These are phyloP conservation scores for Ustilago hordei DNA, from an alignment of 1,284 basidiomycete species.

Conservation along the genomic window DNA sequence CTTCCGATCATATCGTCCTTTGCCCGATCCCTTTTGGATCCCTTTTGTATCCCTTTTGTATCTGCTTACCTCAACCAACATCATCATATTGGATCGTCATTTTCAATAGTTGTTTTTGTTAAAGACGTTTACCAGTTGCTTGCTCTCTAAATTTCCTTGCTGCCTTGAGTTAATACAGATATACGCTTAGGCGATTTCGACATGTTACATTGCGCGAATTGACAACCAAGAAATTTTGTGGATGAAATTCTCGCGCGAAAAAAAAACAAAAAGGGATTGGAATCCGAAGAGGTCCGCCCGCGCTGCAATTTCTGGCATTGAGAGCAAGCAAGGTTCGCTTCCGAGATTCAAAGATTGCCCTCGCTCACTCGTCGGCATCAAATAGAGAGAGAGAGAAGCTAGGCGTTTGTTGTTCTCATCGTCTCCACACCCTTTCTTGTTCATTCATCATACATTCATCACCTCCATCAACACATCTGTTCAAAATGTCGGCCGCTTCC, in stretches of 20 bases:
- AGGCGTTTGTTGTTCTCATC: constrained; percentile 17
- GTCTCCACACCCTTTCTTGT: constrained; percentile 13
- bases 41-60: no score
- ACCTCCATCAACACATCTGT: constrained; percentile 6
- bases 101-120: no score
- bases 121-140: no score
- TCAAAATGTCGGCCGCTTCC: constrained; percentile 62
- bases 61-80: no score
- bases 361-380: constrained; percentile 10
- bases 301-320: constrained; percentile 3
- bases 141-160: neutral
- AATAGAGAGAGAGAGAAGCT: neutral
- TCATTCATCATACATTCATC: constrained; percentile 5
- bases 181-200: neutral
- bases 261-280: neutral
- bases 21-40: no score
- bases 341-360: constrained; percentile 20
- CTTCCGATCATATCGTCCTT: no score
- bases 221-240: no score
- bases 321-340: constrained; percentile 29
- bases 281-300: constrained; percentile 35
- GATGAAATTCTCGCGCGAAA: constrained; percentile 12
- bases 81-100: no score
- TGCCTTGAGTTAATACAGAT: neutral
- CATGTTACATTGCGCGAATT: constrained; percentile 2